phyloP scores from a whole-genome alignment of 306 rosid species.

The Cucumis cinereus region DNA sequence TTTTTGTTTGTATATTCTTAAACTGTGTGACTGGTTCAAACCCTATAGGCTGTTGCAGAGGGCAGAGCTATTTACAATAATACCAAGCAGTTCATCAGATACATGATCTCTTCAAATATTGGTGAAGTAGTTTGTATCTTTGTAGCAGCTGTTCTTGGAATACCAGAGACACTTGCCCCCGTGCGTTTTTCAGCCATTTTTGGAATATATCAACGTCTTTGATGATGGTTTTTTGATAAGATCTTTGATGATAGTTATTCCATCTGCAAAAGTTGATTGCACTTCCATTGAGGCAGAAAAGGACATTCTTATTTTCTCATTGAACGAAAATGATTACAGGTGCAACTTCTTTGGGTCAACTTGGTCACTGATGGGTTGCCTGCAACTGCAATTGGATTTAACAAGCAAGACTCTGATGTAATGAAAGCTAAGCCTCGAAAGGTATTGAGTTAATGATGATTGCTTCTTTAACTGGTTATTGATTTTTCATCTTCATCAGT shows the following conservation, averaged over 20 bases:
- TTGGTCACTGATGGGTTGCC: constrained; percentile 97
- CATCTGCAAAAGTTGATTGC: neutral
- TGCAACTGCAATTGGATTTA: constrained; percentile 97
- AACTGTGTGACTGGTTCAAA: constrained; percentile 16
- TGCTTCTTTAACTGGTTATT: neutral
- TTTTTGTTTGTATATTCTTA: neutral
- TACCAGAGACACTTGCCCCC: constrained; percentile 96
- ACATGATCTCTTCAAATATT: constrained; percentile 97
- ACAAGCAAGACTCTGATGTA: constrained; percentile 93
- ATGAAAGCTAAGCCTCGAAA: constrained; percentile 93
- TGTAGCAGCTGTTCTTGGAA: constrained; percentile 98
- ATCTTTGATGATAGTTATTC: neutral
- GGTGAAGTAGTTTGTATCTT: constrained; percentile 99
- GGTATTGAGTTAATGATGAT: constrained; percentile 30
- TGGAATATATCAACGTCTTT: neutral
- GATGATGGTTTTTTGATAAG: neutral
- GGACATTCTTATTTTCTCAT: neutral
- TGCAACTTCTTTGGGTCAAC: constrained; percentile 96
- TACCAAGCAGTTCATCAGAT: constrained; percentile 94
- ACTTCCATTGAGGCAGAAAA: neutral
- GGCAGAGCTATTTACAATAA: constrained; percentile 96
- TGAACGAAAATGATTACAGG: constrained; percentile 29
- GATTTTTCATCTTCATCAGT: neutral
- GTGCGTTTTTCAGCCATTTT: constrained; percentile 36
- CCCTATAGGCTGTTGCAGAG: constrained; percentile 86